Evolutionary conservation across 1,284 basidiomycete species (phyloP).

Genomic region (Apiotrichum gamsii): DNA sequence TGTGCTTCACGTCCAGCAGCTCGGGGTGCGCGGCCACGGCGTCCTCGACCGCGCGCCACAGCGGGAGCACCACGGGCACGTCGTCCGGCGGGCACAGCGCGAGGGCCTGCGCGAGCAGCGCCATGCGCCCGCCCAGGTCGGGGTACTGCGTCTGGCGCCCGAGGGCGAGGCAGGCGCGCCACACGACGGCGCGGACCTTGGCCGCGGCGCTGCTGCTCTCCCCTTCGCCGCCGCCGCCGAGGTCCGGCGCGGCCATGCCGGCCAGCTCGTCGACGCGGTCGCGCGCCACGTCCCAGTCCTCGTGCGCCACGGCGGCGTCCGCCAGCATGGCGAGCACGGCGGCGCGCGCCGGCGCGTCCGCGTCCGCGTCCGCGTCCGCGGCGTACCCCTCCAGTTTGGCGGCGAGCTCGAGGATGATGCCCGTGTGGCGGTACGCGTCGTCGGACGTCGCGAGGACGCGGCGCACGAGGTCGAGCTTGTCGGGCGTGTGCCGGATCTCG

Average conservation of each 20-base stretch:
- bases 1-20: background rate
- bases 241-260: slow-evolving; percentile 49
- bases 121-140: slow-evolving; percentile 61
- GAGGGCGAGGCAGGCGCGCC: slow-evolving; percentile 47
- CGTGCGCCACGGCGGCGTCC: slow-evolving; percentile 69
- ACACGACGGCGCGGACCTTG: slow-evolving; percentile 52
- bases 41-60: slow-evolving; percentile 58
- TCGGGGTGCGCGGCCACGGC: slow-evolving; percentile 3
- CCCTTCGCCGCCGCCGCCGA: slow-evolving; percentile 1
- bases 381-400: slow-evolving; percentile 78
- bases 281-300: slow-evolving; percentile 68
- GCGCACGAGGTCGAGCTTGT: slow-evolving; percentile 69
- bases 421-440: slow-evolving; percentile 79
- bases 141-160: slow-evolving; percentile 70
- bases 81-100: slow-evolving; percentile 79
- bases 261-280: slow-evolving; percentile 69
- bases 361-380: slow-evolving; percentile 62
- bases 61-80: slow-evolving; percentile 62
- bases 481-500: slow-evolving; percentile 80
- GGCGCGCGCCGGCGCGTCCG: slow-evolving; percentile 71
- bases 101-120: slow-evolving; percentile 71
- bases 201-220: background rate
- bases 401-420: slow-evolving; percentile 80
- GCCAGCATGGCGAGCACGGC: slow-evolving; percentile 80
- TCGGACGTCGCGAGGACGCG: slow-evolving; percentile 71